These are phyloP conservation scores for Rhizophora apiculata DNA, from an alignment of 345 rosid species.

Conservation along the genomic window DNA sequence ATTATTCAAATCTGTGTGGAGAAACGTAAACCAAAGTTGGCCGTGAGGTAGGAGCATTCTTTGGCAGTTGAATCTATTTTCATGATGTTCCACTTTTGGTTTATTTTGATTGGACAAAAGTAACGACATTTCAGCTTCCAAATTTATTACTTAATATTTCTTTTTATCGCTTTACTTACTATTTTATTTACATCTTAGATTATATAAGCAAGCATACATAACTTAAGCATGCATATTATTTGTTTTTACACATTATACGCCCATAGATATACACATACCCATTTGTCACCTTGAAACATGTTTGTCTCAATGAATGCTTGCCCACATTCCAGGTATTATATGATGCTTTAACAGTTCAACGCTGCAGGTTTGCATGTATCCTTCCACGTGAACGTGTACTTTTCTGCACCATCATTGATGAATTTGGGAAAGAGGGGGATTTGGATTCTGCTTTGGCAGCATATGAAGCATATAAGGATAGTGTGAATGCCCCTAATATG, in stretches of 20 bases:
- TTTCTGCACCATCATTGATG: conserved; percentile 57
- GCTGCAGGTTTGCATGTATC: conserved; percentile 65
- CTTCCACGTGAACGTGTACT: conserved; percentile 63
- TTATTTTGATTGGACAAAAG: background rate
- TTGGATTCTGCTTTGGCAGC: conserved; percentile 65
- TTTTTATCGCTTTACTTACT: background rate
- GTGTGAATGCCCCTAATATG: conserved; percentile 59
- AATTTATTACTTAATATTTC: background rate
- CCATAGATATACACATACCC: too few species aligned
- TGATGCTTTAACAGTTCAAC: conserved; percentile 23
- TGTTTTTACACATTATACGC: too few species aligned
- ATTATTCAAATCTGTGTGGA: conserved; percentile 57
- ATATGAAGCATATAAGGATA: conserved; percentile 61
- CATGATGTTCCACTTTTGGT: background rate
- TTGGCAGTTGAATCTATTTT: background rate
- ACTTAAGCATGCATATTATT: too few species aligned
- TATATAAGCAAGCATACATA: too few species aligned
- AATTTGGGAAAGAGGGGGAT: conserved; percentile 76
- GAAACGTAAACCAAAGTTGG: conserved; percentile 51
- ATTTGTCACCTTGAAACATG: too few species aligned
- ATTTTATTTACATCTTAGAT: background rate
- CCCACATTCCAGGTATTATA: background rate
- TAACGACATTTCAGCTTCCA: too few species aligned
- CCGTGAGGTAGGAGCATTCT: conserved; percentile 56
- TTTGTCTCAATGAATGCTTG: background rate